Evolutionary conservation across 2,329 filamentous ascomycete genomes (phyloP).

Genomic region (Parasarocladium wereldwijsianum): DNA sequence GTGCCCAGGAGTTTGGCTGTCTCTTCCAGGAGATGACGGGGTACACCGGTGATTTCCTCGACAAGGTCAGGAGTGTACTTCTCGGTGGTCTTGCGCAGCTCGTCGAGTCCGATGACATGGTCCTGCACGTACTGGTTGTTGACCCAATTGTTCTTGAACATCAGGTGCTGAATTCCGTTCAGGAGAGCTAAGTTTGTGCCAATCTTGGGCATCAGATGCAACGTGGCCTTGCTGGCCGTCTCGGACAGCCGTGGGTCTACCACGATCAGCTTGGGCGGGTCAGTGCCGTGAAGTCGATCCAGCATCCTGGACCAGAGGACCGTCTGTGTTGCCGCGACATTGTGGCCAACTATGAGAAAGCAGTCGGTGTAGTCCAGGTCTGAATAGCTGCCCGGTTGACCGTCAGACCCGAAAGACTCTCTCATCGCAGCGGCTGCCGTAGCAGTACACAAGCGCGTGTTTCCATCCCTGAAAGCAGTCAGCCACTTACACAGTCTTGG

Average conservation of each 20-base stretch:
- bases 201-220: conserved; percentile 18
- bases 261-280: conserved; percentile 19
- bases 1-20: conserved; percentile 19
- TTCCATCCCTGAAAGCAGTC: conserved; percentile 17
- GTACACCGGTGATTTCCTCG: conserved; percentile 19
- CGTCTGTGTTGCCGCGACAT: conserved; percentile 20
- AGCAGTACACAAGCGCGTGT: conserved; percentile 22
- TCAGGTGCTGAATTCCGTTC: conserved; percentile 20
- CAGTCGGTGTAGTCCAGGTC: conserved; percentile 22
- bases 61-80: conserved; percentile 17
- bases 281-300: conserved; percentile 17
- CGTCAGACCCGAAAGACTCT: conserved; percentile 21
- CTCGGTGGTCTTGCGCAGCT: conserved; percentile 13
- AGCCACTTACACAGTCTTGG: not conserved
- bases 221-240: conserved; percentile 16
- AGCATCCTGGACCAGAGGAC: conserved; percentile 21
- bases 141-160: conserved; percentile 20
- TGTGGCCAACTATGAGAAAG: conserved; percentile 21
- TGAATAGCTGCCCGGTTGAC: conserved; percentile 20
- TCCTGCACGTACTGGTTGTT: conserved; percentile 15
- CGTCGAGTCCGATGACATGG: conserved; percentile 14
- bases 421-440: conserved; percentile 22
- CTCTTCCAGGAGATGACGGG: conserved; percentile 12
- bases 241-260: conserved; percentile 19
- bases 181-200: conserved; percentile 22